A percentile compares a stretch with the other conserved stretches of the same genome.
Evolutionary conservation across 352 stramenopile species (phyloP).

Genomic region (Peronospora farinosa): DNA sequence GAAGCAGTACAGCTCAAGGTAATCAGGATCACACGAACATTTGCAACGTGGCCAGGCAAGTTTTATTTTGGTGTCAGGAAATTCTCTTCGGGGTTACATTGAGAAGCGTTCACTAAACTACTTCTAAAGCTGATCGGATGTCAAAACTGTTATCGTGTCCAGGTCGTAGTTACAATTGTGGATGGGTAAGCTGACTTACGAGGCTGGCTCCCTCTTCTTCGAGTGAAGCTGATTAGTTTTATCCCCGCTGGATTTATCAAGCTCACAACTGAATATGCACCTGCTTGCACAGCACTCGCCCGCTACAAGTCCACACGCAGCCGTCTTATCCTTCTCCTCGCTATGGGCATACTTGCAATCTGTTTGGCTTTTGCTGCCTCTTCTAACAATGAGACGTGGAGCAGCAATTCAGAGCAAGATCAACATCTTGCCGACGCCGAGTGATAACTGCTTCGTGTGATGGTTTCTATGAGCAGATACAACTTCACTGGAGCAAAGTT

Average conservation of each 20-base stretch:
- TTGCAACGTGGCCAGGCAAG: constrained; percentile 1
- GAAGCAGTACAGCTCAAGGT: constrained; percentile 75
- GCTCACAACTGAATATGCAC: constrained; percentile 19
- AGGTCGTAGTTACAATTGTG: no score
- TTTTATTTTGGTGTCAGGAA: constrained; percentile 4
- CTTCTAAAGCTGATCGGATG: no score
- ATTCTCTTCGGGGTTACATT: constrained; percentile 1
- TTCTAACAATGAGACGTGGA: constrained; percentile 13
- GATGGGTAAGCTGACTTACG: not conserved
- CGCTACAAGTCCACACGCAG: not conserved
- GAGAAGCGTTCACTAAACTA: no score
- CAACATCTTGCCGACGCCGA: constrained; percentile 19
- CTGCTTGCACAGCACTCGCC: not conserved
- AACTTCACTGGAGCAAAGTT: constrained; percentile 34
- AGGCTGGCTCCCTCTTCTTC: constrained; percentile 6
- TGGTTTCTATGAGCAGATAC: constrained; percentile 33
- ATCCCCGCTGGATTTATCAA: not conserved
- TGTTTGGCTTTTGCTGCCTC: constrained; percentile 9
- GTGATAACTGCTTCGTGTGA: constrained; percentile 32
- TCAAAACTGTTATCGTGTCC: no score
- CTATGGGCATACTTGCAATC: constrained; percentile 4
- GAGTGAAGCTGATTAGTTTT: constrained; percentile 3
- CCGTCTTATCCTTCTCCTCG: constrained; percentile 1
- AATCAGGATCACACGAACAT: constrained; percentile 18
- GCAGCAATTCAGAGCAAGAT: constrained; percentile 28